A percentile compares a stretch with the other conserved stretches of the same genome.
These are phyloP conservation scores for Tetratostichococcus sp. DNA, from an alignment of 139 green algal genomes.

Conservation along the genomic window DNA sequence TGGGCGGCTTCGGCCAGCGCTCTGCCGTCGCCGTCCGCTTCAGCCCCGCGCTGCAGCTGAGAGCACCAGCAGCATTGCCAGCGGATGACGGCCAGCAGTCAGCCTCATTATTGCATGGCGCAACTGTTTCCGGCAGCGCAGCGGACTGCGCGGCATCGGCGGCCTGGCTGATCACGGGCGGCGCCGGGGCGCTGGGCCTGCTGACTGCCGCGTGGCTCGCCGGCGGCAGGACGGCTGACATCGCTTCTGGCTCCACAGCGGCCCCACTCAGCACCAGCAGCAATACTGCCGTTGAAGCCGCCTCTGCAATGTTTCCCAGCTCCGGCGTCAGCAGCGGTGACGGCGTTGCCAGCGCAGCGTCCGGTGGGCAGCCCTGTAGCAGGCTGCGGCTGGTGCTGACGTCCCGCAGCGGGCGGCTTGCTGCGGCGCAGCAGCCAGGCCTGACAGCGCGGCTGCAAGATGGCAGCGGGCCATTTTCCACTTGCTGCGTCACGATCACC, in stretches of 20 bases:
- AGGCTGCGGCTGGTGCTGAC: background rate
- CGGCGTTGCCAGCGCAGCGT: too few species aligned
- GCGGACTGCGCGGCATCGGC: too few species aligned
- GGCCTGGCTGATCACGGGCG: constrained; percentile 15
- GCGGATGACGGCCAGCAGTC: background rate
- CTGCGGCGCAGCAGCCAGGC: background rate
- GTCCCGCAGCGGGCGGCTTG: constrained; percentile 9
- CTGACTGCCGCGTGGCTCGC: constrained; percentile 21
- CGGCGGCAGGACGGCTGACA: too few species aligned
- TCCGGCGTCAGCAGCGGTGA: too few species aligned
- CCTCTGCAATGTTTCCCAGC: background rate
- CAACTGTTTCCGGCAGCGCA: too few species aligned
- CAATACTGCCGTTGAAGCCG: background rate
- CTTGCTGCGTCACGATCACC: background rate
- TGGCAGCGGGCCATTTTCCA: background rate
- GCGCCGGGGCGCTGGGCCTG: constrained; percentile 15
- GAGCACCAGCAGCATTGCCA: too few species aligned
- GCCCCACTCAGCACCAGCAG: too few species aligned
- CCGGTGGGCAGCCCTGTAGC: too few species aligned
- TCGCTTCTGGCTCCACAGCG: too few species aligned
- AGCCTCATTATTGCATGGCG: too few species aligned
- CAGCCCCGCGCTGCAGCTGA: background rate
- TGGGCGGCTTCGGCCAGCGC: background rate
- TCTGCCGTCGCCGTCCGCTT: background rate
- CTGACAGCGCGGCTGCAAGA: background rate